Base-by-base conservation (phyloP, 2,329 filamentous ascomycete species). In the Knoxdaviesia capensis region DNA sequence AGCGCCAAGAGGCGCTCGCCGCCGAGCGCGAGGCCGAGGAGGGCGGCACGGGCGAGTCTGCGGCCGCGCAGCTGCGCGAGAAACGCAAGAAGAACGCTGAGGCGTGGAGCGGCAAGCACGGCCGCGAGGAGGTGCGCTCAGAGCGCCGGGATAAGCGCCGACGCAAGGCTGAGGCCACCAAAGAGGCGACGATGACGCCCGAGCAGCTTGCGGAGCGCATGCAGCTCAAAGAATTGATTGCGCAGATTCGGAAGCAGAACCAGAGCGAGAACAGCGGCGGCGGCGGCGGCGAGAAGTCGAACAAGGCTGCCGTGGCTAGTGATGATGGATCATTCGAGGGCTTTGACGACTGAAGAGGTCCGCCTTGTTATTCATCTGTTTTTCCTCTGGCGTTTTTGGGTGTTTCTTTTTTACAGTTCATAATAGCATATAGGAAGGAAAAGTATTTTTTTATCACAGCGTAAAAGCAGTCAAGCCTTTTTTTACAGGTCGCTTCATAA, bases 41-140 rank as follows among this genome's bases (percentile, higher is more conserved):
- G 7, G 59, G 61, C 38, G 54, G 59, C 34, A 50, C 52, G 31
- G 50, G 52, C 31, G 53, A 53, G 32, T 56, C 54, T 6, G 54
- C 59, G 20, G 53, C 59, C 31, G 54, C 55, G 0, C 59, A 60
- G 10, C 61, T 61, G 41, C 54, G 48, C n/a, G 50, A 61, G 43
- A 63, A 68, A 54, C 74, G 77, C 66, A 60, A 70, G 51, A 69
- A 73, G 56, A 64, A 74, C 56, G 68, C 79, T 51, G 66, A 76
- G 52, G 72, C 81, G 1, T 87, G 81, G 80, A 87, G 80, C 56
- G 69, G 66, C 44, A 81, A 82, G 55, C 62, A 69, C 28, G 80
- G 80, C 47, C 65, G 68, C 50, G 77, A 78, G 51, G 77, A 77
- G 29, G 62, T 70, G 45, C 72, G 77, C 41, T 63, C 67, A 40